Evolutionary conservation across 2,329 filamentous ascomycete species (phyloP), one percentile per base, ranked within the genome.

Genomic region (Verticillium klebahnii): DNA sequence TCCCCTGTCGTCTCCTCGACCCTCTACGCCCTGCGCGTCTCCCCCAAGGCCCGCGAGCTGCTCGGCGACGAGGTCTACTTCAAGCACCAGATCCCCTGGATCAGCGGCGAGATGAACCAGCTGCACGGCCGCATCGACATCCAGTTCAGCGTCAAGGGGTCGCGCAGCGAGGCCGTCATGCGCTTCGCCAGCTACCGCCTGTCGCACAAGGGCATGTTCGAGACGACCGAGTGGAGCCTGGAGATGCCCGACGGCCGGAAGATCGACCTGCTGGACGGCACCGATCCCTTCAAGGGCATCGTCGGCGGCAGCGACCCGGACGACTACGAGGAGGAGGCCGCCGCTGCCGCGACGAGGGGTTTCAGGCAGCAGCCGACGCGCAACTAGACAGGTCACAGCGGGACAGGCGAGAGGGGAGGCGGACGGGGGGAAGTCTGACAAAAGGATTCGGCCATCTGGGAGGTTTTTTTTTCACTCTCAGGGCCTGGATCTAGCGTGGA

Each of bases 11-110:
- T 97, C n/a, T 87, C 87, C 61, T 92, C 90, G 61, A 95, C 93
- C 5, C 85, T 99, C 32, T 99, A 98, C 81, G 91, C 94, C 1
- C 85, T 99, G 66, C 91, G 95, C 66, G 96, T 91, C 2, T 92
- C 89, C 62, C 79, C 85, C 2, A 78, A 81, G 63, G 95, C 93
- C 56, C 87, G 93, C 70, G 88, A 87, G 62, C 79, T 89, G 56
- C 85, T 99, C 32, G 95, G 95, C 66, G 91, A 97, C 75, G 89
- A 94, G 78, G 89, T 95, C 71, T 92, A 92, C 76, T 94, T 93
- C 77, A 83, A 85, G 67, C 82, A 86, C 72, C 85, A 89, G 75
- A 90, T 94, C 72, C 91, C 91, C 55, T 94, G 90, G 90, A 93
- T 95, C 70, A 81, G 84, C 69, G 91, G 91, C 64, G 88, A 92